Conservation (phyloP, 768 basidiomycete genomes). For the Mycena latifolia region DNA sequence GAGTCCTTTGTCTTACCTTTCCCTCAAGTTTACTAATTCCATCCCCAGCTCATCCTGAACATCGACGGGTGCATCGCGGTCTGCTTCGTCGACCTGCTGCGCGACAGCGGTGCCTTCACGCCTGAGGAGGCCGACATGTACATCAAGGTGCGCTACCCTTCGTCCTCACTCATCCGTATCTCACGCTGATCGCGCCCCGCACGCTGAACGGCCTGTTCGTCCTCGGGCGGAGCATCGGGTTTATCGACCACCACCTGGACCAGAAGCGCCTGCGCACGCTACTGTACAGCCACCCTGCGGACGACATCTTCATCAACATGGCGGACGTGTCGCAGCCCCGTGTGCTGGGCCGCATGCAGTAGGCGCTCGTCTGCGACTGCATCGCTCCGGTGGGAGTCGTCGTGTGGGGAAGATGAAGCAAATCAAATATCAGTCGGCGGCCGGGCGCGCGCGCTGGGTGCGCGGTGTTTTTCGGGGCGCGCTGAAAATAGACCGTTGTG, state of each 20-base stretch:
- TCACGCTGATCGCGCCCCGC: slow-evolving; percentile 73
- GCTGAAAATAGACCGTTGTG: too few relatives aligned
- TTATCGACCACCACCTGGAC: slow-evolving; percentile 97
- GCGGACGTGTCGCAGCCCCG: slow-evolving; percentile 86
- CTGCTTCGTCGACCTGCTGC: slow-evolving; percentile 95
- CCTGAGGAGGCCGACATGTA: slow-evolving; percentile 97
- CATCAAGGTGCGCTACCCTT: too few relatives aligned
- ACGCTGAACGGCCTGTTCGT: slow-evolving; percentile 98
- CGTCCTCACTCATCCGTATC: slow-evolving; percentile 20
- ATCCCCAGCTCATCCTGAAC: slow-evolving; percentile 94
- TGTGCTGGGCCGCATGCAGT: slow-evolving; percentile 71
- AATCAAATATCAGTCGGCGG: too few relatives aligned
- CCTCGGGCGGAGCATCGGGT: slow-evolving; percentile 96
- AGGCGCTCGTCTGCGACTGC: too few relatives aligned
- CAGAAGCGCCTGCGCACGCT: slow-evolving; percentile 95
- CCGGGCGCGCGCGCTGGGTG: too few relatives aligned
- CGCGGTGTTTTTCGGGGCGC: too few relatives aligned
- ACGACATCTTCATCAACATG: slow-evolving; percentile 97
- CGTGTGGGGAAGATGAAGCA: too few relatives aligned
- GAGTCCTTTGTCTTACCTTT: slow-evolving; percentile 39
- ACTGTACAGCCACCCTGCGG: slow-evolving; percentile 94
- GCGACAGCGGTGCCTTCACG: slow-evolving; percentile 94
- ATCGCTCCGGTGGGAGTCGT: too few relatives aligned
- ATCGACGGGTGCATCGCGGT: slow-evolving; percentile 97
- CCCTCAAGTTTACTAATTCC: slow-evolving; percentile 41